These are phyloP conservation scores for Polychytrium aggregatum DNA, from an alignment of 192 early-diverging fungal genomes.

Conservation along the genomic window DNA sequence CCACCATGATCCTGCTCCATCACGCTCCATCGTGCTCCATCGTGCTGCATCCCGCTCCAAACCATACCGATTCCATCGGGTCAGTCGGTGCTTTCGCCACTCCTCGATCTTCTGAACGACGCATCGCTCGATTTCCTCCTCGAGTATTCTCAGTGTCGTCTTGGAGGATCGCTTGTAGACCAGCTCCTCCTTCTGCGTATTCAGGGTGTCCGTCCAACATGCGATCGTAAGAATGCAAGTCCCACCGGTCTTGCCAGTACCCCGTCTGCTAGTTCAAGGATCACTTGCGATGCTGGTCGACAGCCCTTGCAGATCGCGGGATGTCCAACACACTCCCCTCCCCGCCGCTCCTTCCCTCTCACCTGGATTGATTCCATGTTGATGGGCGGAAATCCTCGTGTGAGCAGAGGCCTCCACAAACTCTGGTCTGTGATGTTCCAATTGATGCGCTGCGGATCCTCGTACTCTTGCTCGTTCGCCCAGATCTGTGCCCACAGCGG, in stretches of 20 bases:
- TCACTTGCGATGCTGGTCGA: neutral
- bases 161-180: no score
- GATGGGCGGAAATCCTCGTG: neutral
- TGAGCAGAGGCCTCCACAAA: constrained; percentile 28
- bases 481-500: constrained; percentile 23
- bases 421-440: constrained; percentile 19
- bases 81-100: constrained; percentile 31
- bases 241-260: no score
- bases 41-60: no score
- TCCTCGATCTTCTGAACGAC: constrained; percentile 30
- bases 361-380: constrained; percentile 19
- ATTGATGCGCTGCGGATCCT: constrained; percentile 21
- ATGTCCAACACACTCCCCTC: no score
- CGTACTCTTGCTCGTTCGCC: constrained; percentile 34
- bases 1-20: no score
- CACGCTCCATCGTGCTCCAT: no score
- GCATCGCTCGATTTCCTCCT: constrained; percentile 1
- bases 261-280: no score
- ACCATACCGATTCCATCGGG: constrained; percentile 46
- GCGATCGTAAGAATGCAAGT: no score
- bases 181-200: no score
- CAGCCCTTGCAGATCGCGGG: no score
- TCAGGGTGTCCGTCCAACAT: no score
- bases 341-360: neutral
- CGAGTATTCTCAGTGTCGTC: neutral